Base-by-base conservation (phyloP, 2,329 filamentous ascomycete species). In the Fusarium paranaense region DNA sequence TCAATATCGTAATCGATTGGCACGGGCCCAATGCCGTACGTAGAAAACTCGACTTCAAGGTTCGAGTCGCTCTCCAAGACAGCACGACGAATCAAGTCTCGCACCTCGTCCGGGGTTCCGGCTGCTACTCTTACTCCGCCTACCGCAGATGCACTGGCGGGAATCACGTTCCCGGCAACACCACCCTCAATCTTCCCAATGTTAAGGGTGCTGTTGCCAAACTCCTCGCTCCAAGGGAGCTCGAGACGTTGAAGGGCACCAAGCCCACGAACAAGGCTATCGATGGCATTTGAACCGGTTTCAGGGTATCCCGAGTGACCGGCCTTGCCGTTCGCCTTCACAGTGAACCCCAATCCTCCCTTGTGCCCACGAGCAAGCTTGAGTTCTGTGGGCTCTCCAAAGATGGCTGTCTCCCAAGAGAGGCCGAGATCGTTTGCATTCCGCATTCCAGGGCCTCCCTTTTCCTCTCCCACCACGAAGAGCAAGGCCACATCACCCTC, bases 251-350 rank as follows among this genome's bases (percentile, higher is more conserved):
- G 86, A 38, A 95, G 80, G 2, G 84, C 85, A 35, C 87, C 85
- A 30, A 97, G 82, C 0, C 90, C 93, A 13, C 90, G 88, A 52
- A 95, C 86, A 37, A 97, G 85, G 47, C 94, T 87, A 64, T 93
- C 92, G 72, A 94, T 95, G 1, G 95, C 95, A 74, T 90, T 94
- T 73, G 90, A 89, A 1, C 95, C 95, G 2, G 96, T 86, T 90
- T 92, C 94, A 0, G 95, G 95, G 79, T 98, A 98, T 8, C 95
- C 95, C 1, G 92, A 95, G 83, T 98, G 95, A 1, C 93, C 94
- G 0, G 87, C 93, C 70, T 64, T 91, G 27, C 93, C 93, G 20
- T 87, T 88, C 0, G 91, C 90, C 16, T 84, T 84, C 58, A 95
- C 75, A 18, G 85, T 82, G 71, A 93, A 88, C 42, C 87, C 86